Percentiles rank a stretch among this genome's conserved stretches.
These are phyloP conservation scores for Trichoderma sp. DNA, from an alignment of 2,329 filamentous ascomycete species.

Conservation along the genomic window DNA sequence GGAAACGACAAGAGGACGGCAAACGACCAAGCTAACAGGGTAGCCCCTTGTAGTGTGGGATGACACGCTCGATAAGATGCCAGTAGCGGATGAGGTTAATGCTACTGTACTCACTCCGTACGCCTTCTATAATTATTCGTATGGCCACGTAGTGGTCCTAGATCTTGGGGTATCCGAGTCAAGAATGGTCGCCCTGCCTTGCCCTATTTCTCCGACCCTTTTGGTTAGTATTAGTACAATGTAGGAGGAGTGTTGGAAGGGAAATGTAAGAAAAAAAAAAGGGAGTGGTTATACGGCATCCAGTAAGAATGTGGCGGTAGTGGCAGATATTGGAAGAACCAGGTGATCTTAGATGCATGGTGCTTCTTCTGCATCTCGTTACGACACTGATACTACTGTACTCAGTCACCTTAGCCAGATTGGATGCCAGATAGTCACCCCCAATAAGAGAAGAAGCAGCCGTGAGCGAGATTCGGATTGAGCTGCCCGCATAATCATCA, in stretches of 20 bases:
- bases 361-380: neutral
- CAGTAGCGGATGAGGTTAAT: slow-evolving; percentile 13
- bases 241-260: neutral
- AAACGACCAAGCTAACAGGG: slow-evolving; percentile 7
- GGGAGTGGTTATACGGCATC: neutral
- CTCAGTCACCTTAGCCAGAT: no score
- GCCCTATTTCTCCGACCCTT: neutral
- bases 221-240: neutral
- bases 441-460: neutral
- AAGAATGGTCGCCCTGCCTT: neutral
- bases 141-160: neutral
- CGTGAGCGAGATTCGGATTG: neutral
- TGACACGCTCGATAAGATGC: slow-evolving; percentile 8
- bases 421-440: neutral
- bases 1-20: neutral
- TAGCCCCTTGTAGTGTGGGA: neutral
- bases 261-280: neutral
- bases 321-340: neutral
- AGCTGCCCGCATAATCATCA: neutral
- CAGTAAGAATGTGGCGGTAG: neutral
- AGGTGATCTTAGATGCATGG: neutral
- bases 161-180: neutral
- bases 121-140: neutral
- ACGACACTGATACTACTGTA: neutral
- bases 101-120: neutral